Evolutionary conservation across 2,329 filamentous ascomycete genomes (phyloP).

Genomic region (Colletotrichum somersetense): DNA sequence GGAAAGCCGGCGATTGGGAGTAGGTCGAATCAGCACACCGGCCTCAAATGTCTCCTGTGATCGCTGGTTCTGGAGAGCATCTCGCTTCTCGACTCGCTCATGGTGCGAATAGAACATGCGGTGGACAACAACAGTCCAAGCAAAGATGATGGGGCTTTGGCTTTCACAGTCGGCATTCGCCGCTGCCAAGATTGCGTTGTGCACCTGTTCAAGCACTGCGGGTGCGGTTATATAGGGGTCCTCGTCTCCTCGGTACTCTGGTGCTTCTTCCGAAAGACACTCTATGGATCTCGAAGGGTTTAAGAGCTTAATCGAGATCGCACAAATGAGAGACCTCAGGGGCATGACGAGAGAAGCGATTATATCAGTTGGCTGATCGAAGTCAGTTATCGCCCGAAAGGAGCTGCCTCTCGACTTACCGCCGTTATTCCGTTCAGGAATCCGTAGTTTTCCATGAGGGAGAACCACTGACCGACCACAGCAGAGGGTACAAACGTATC

Average conservation of each 20-base stretch:
- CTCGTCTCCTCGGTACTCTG: slow-evolving; percentile 46
- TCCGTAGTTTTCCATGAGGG: slow-evolving; percentile 73
- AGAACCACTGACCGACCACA: slow-evolving; percentile 78
- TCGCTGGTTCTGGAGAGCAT: slow-evolving; percentile 69
- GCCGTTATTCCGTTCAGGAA: slow-evolving; percentile 77
- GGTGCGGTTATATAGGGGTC: slow-evolving; percentile 77
- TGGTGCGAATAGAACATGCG: slow-evolving; percentile 75
- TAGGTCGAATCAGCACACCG: slow-evolving; percentile 55
- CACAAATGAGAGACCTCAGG: slow-evolving; percentile 76
- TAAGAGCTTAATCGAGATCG: slow-evolving; percentile 79
- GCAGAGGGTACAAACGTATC: slow-evolving; percentile 68
- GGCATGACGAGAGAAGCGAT: slow-evolving; percentile 68
- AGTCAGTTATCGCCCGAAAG: slow-evolving; percentile 5
- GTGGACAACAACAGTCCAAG: slow-evolving; percentile 84
- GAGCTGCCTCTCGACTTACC: slow-evolving; percentile 56
- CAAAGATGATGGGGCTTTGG: slow-evolving; percentile 80
- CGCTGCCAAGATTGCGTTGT: slow-evolving; percentile 75
- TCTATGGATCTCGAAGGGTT: slow-evolving; percentile 72
- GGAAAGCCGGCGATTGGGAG: slow-evolving; percentile 66
- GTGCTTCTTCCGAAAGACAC: slow-evolving; percentile 59
- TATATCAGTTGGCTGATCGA: slow-evolving; percentile 52
- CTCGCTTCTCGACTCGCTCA: slow-evolving; percentile 70
- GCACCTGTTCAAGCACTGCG: slow-evolving; percentile 78
- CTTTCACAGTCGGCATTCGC: slow-evolving; percentile 68
- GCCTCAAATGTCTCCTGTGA: slow-evolving; percentile 69